Percentiles rank a stretch among this genome's conserved stretches.
Conservation (phyloP, 1,284 basidiomycete species). For the Entoloma clypeatum region DNA sequence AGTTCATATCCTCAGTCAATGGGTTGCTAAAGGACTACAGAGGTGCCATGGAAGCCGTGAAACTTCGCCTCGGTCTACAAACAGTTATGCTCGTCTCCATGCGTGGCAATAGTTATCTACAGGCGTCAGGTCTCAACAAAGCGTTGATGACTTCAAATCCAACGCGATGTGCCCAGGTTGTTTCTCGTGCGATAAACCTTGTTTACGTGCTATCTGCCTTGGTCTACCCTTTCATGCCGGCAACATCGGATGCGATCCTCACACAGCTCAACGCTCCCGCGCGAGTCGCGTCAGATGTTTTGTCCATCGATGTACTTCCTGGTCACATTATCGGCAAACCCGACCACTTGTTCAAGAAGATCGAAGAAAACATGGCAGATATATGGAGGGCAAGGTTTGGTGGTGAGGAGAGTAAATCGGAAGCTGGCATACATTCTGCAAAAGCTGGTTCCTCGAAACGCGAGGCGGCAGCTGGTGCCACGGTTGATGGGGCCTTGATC, state of each 20-base stretch:
- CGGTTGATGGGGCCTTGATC: slow-evolving; percentile 25
- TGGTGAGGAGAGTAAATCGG: slow-evolving; percentile 43
- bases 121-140: slow-evolving; percentile 90
- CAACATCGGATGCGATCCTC: slow-evolving; percentile 80
- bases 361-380: slow-evolving; percentile 88
- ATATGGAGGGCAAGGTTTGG: slow-evolving; percentile 83
- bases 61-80: slow-evolving; percentile 84
- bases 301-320: slow-evolving; percentile 79
- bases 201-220: slow-evolving; percentile 89
- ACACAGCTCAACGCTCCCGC: slow-evolving; percentile 88
- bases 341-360: slow-evolving; percentile 90
- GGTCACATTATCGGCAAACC: slow-evolving; percentile 88
- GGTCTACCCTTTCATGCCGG: slow-evolving; percentile 96
- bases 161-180: slow-evolving; percentile 84
- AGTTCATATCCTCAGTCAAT: slow-evolving; percentile 85
- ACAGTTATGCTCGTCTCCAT: slow-evolving; percentile 88
- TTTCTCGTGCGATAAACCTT: slow-evolving; percentile 88
- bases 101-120: slow-evolving; percentile 93
- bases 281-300: slow-evolving; percentile 64
- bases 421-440: slow-evolving; percentile 4
- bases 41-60: slow-evolving; percentile 88
- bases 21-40: slow-evolving; percentile 77
- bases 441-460: too few relatives aligned
- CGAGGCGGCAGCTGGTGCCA: slow-evolving; percentile 30
- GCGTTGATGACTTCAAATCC: slow-evolving; percentile 81